Base-by-base conservation (phyloP, 2,329 filamentous ascomycete species). In the Byssochlamys sp. region DNA sequence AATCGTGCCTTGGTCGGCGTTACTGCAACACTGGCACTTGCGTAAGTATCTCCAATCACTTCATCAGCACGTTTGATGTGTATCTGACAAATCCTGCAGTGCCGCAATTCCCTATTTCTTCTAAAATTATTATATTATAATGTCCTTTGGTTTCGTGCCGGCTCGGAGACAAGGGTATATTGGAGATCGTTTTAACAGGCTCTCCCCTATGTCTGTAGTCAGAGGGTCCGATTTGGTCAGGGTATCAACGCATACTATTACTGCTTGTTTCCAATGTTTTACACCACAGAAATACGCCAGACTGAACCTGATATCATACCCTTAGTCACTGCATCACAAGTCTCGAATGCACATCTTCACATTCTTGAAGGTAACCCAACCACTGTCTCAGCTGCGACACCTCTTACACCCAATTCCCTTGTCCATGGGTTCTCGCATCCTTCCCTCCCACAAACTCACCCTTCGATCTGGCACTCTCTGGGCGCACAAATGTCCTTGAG, bases 1-100 rank as follows among this genome's bases (percentile, higher is more conserved):
- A 90, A 86, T 73, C 84, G 91, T 69, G 90, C 94, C 52, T 78
- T 96, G 60, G 81, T 95, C 61, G 92, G 94, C 58, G 83, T 97
- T 55, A 89, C 87, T 61, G 90, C 90, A 58, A 94, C 90, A 52
- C 81, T 96, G 71, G 90, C 89, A 58, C 82, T 96, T 73, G 91
- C 91, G 94, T 97, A 83, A 78, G 91, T 87, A 57, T 29, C 50
- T 51, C 55, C 12, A 14, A 50, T 54, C 35, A 28, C 26, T 14
- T 24, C 29, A 27, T 51, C 53, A 50, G 19, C n/a, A 6, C 31
- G 35, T 31, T 50, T 57, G 39, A 59, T 50, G 24, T 48, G 5
- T 39, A 39, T 58, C 65, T 69, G 63, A 71, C 63, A 27, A 39
- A 7, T 3, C 52, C 25, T 57, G 1, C 57, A 78, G 76, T 53